phyloP scores from a whole-genome alignment of 176 grass and related monocot species.

The Ensete ventricosum region DNA sequence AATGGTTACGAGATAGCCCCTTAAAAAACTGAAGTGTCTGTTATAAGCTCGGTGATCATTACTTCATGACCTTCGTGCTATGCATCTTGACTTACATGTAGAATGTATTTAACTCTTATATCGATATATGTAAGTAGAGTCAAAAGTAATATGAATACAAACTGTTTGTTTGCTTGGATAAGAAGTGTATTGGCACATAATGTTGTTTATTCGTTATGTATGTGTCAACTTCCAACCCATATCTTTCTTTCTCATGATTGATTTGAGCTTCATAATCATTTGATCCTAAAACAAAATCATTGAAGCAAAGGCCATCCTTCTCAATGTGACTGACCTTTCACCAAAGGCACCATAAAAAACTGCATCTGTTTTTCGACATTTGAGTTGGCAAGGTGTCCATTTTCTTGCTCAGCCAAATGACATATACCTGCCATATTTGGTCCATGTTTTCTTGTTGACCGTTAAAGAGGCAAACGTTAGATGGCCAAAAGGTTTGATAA shows the following conservation, averaged over 20 bases:
- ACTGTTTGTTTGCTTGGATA: background rate
- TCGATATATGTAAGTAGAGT: background rate
- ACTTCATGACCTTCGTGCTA: background rate
- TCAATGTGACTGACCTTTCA: background rate
- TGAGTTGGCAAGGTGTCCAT: background rate
- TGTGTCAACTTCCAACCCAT: background rate
- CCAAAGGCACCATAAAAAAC: background rate
- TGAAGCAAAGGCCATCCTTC: background rate
- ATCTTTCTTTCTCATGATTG: background rate
- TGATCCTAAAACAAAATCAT: background rate
- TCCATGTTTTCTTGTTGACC: no score
- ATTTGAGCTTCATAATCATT: background rate
- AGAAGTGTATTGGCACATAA: background rate
- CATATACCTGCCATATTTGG: background rate
- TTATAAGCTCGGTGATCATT: no score
- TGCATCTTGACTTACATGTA: background rate
- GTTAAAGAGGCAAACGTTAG: no score
- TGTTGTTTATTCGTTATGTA: background rate
- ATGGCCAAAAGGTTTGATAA: no score
- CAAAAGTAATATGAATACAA: background rate
- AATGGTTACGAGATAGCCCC: no score
- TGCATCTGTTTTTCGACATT: background rate
- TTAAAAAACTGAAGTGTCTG: no score
- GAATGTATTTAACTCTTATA: background rate
- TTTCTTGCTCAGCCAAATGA: background rate